Evolutionary conservation across 2,329 filamentous ascomycete species (phyloP).

Genomic region (Myriosclerotinia duriaeana): DNA sequence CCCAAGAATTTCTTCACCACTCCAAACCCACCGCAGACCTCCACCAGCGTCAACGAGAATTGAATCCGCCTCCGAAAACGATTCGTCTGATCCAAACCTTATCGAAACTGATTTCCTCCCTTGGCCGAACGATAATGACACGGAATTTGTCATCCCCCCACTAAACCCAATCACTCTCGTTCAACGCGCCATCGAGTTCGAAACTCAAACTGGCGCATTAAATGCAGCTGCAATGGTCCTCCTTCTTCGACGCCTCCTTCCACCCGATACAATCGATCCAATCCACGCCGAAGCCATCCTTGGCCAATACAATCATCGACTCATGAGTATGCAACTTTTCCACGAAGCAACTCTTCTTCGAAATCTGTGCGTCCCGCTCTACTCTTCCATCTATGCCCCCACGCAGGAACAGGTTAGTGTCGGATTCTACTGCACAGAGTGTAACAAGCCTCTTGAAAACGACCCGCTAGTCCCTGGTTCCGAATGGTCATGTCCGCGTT

Average conservation of each 20-base stretch:
- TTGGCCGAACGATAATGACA: conserved; percentile 57
- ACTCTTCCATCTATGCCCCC: conserved; percentile 53
- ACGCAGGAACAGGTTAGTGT: conserved; percentile 57
- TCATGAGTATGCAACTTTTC: conserved; percentile 60
- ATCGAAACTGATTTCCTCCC: conserved; percentile 60
- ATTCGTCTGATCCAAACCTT: conserved; percentile 41
- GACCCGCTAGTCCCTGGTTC: conserved; percentile 43
- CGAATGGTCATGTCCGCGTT: conserved; percentile 61
- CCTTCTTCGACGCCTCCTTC: conserved; percentile 57
- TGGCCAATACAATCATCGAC: conserved; percentile 58
- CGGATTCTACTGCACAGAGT: conserved; percentile 55
- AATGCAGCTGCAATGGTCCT: conserved; percentile 62
- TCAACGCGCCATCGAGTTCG: conserved; percentile 55
- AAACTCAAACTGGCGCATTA: conserved; percentile 55
- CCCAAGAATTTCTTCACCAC: conserved; percentile 25
- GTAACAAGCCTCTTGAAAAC: conserved; percentile 53
- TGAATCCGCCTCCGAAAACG: not conserved
- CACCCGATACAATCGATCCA: conserved; percentile 54
- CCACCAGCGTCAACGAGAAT: not conserved
- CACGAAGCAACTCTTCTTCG: conserved; percentile 60
- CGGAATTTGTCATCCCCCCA: conserved; percentile 54
- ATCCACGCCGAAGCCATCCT: conserved; percentile 57
- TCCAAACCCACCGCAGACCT: conserved; percentile 32
- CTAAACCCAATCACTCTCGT: conserved; percentile 58
- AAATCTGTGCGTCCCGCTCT: conserved; percentile 57